Evolutionary conservation across 2,329 filamentous ascomycete genomes (phyloP).

Genomic region (Xylariaceae sp.): DNA sequence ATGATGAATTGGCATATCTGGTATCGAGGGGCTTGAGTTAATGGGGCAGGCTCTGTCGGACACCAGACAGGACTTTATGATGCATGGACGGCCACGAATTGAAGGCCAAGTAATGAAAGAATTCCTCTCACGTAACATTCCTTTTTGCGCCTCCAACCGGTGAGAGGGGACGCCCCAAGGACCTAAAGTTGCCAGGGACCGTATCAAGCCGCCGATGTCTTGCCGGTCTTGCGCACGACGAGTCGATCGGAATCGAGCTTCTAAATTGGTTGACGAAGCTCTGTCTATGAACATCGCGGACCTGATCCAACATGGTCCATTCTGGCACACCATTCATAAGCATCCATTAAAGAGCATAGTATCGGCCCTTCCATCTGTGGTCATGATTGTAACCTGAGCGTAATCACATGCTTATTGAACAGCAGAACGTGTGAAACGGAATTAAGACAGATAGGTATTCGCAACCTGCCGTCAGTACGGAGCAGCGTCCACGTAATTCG

Average conservation of each 20-base stretch:
- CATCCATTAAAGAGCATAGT: too few species aligned
- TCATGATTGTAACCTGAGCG: background rate
- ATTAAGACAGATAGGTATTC: background rate
- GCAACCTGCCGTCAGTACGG: too few species aligned
- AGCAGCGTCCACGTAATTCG: too few species aligned
- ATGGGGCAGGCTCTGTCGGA: constrained; percentile 3
- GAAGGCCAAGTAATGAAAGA: constrained; percentile 12
- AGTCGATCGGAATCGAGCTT: too few species aligned
- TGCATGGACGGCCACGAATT: constrained; percentile 6
- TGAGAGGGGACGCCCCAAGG: background rate
- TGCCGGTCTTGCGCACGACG: background rate
- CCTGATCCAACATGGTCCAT: too few species aligned
- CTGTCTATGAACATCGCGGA: too few species aligned
- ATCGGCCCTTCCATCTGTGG: too few species aligned
- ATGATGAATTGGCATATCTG: constrained; percentile 9
- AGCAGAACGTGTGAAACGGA: background rate
- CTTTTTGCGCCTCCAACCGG: background rate
- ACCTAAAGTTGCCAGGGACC: background rate
- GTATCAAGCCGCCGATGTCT: background rate
- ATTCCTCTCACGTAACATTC: constrained; percentile 11
- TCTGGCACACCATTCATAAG: too few species aligned
- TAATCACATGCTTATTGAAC: background rate
- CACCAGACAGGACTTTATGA: constrained; percentile 6
- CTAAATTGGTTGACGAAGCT: too few species aligned
- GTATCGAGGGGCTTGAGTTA: constrained; percentile 6